These are phyloP conservation scores for Phialophora verrucosa DNA, from an alignment of 2,329 filamentous ascomycete genomes.

Conservation along the genomic window DNA sequence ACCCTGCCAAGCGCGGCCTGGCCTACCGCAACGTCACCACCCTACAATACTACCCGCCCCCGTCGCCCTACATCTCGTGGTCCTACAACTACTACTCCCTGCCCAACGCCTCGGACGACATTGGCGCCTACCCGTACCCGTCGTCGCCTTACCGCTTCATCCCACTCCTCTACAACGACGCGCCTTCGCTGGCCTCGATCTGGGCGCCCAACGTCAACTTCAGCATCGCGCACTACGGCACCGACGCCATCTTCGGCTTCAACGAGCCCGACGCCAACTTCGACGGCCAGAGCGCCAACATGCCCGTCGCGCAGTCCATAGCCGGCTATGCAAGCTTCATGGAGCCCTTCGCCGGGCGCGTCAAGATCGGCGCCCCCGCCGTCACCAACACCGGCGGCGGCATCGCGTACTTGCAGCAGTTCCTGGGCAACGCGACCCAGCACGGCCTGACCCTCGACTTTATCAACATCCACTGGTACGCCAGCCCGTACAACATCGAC, in stretches of 20 bases:
- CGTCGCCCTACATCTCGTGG: constrained; percentile 45
- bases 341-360: constrained; percentile 47
- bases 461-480: constrained; percentile 54
- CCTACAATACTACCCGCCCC: constrained; percentile 29
- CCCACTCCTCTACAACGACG: constrained; percentile 65
- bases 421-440: constrained; percentile 46
- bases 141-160: constrained; percentile 46
- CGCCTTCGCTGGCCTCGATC: constrained; percentile 44
- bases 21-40: constrained; percentile 48
- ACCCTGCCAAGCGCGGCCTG: constrained; percentile 43
- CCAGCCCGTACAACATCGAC: constrained; percentile 43
- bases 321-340: constrained; percentile 47
- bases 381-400: constrained; percentile 46
- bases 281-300: constrained; percentile 44
- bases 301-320: constrained; percentile 46
- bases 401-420: constrained; percentile 48
- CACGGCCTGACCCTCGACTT: constrained; percentile 46
- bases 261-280: constrained; percentile 53
- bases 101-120: constrained; percentile 44
- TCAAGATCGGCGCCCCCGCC: constrained; percentile 50
- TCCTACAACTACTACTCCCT: constrained; percentile 52
- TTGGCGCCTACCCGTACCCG: constrained; percentile 45
- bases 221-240: constrained; percentile 44
- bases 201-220: constrained; percentile 51
- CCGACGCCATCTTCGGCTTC: constrained; percentile 51